Evolutionary conservation across 2,329 filamentous ascomycete species (phyloP).

Genomic region (Scytalidium lignicola): DNA sequence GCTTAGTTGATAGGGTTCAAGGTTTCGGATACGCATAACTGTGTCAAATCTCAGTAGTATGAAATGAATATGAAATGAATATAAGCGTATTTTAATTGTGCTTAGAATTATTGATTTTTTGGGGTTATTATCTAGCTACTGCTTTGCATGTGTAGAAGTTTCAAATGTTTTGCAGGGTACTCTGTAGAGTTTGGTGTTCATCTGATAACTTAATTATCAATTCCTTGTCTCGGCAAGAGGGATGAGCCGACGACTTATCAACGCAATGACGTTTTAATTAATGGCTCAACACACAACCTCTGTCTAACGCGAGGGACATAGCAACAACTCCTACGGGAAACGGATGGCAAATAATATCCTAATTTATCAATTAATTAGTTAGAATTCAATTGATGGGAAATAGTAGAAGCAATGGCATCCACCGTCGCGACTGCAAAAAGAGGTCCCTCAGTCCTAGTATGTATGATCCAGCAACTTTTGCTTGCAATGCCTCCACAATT

Average conservation of each 20-base stretch:
- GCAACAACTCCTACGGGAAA: not conserved
- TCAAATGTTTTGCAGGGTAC: no score
- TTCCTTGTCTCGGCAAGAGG: not conserved
- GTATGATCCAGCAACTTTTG: constrained; percentile 12
- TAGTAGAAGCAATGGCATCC: constrained; percentile 17
- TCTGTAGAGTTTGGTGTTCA: not conserved
- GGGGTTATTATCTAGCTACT: no score
- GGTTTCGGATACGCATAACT: no score
- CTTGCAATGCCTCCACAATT: not conserved
- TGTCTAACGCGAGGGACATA: not conserved
- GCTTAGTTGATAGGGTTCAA: no score
- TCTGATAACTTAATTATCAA: not conserved
- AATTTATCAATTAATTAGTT: not conserved
- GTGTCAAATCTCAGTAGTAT: no score
- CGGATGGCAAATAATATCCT: not conserved
- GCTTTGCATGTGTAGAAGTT: no score
- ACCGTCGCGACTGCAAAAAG: constrained; percentile 36
- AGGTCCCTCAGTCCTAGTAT: constrained; percentile 57
- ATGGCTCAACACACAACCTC: no score
- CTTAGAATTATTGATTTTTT: no score
- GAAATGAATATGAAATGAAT: no score
- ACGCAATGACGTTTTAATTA: not conserved
- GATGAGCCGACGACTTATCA: not conserved
- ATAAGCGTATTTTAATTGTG: no score
- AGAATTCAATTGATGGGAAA: not conserved